A percentile compares a stretch with the other conserved stretches of the same genome.
phyloP scores from a whole-genome alignment of 1,139 yeast species.

The Pichia kudriavzevii region DNA sequence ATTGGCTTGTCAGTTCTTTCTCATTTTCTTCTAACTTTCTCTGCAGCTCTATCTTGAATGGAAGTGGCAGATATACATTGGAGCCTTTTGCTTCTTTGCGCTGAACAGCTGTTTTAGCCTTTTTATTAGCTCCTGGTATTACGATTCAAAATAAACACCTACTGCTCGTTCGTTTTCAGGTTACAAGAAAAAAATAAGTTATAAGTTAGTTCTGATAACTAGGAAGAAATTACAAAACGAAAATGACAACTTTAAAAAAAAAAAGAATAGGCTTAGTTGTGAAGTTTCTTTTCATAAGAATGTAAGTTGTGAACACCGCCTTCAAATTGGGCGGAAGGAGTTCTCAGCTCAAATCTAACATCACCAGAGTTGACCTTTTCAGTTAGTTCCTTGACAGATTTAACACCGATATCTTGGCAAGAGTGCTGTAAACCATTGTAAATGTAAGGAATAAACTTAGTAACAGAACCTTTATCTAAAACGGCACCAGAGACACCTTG shows the following conservation, averaged over 20 bases:
- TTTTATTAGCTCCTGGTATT: too few species aligned
- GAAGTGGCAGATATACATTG: too few species aligned
- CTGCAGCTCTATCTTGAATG: too few species aligned
- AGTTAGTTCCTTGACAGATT: constrained; percentile 58
- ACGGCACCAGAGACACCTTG: constrained; percentile 98
- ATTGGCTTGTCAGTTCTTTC: too few species aligned
- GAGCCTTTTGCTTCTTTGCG: too few species aligned
- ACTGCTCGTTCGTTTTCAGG: too few species aligned
- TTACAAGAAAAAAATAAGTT: too few species aligned
- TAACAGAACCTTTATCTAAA: constrained; percentile 91
- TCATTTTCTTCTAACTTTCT: too few species aligned
- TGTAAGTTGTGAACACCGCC: constrained; percentile 97
- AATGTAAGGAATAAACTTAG: constrained; percentile 89
- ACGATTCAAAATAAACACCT: too few species aligned
- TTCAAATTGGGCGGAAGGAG: constrained; percentile 97
- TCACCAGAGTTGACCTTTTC: constrained; percentile 55
- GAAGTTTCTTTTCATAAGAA: constrained; percentile 95
- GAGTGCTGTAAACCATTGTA: constrained; percentile 96
- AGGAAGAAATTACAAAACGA: not conserved
- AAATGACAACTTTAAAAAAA: too few species aligned
- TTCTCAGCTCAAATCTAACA: constrained; percentile 93
- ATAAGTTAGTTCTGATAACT: too few species aligned
- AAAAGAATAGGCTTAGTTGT: constrained; percentile 59
- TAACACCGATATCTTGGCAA: constrained; percentile 93
- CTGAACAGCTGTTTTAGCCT: too few species aligned